Evolutionary conservation across 768 basidiomycete species (phyloP).

Genomic region (Mycena capillaripes): DNA sequence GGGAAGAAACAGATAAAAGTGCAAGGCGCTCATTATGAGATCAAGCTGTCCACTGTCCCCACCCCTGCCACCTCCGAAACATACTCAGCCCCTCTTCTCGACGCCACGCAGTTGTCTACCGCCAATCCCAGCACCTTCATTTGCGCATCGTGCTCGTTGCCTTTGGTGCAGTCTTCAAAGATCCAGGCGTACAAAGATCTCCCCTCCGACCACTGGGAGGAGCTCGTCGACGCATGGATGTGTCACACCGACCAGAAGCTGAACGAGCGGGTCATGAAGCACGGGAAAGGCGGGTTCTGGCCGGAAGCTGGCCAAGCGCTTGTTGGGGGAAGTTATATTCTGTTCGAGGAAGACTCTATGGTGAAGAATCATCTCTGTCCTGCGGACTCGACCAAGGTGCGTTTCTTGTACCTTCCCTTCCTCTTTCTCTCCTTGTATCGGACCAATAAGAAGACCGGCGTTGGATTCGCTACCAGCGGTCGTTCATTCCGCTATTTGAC

Average conservation of each 20-base stretch:
- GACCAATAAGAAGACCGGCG: conserved; percentile 95
- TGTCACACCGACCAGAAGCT: conserved; percentile 93
- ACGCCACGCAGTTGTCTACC: conserved; percentile 73
- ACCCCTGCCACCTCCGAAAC: conserved; percentile 41
- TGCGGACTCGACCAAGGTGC: conserved; percentile 65
- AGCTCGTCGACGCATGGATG: conserved; percentile 98
- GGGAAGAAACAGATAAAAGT: conserved; percentile 73
- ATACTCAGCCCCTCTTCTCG: conserved; percentile 66
- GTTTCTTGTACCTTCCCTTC: conserved; percentile 47
- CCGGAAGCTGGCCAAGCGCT: conserved; percentile 79
- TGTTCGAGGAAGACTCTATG: conserved; percentile 78
- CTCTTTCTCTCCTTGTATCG: conserved; percentile 48
- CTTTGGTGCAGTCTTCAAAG: conserved; percentile 71
- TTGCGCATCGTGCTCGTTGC: conserved; percentile 85
- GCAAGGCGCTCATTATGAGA: conserved; percentile 75
- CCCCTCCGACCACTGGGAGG: conserved; percentile 97
- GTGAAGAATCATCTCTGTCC: conserved; percentile 66
- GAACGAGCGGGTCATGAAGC: conserved; percentile 74
- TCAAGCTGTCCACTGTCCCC: conserved; percentile 69
- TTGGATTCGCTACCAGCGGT: conserved; percentile 78
- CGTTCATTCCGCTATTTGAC: conserved; percentile 46
- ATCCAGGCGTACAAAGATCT: conserved; percentile 80
- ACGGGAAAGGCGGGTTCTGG: conserved; percentile 81
- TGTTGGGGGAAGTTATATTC: conserved; percentile 91
- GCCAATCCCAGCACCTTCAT: conserved; percentile 75